phyloP scores from a whole-genome alignment of 805 yeast genomes.

The Monosporozyma unispora region DNA sequence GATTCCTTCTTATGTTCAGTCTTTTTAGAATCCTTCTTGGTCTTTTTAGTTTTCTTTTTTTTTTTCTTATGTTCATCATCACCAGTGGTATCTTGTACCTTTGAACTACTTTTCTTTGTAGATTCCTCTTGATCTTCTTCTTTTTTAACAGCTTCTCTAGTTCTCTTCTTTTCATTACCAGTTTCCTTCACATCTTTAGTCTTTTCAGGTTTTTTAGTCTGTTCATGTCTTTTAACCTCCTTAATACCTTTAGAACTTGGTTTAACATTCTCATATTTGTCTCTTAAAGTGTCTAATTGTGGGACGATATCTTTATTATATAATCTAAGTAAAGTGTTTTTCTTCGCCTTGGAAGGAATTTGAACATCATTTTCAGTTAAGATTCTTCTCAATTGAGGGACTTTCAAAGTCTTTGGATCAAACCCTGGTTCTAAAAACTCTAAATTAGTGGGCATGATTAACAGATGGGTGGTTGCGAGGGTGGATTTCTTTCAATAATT shows the following conservation, averaged over 20 bases:
- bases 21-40: constrained; percentile 7
- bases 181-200: constrained; percentile 2
- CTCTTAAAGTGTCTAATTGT: constrained; percentile 35
- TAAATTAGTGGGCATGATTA: neutral
- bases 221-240: neutral
- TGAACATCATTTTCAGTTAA: constrained; percentile 49
- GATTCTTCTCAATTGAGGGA: constrained; percentile 60
- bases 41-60: neutral
- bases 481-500: too few relatives aligned
- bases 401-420: constrained; percentile 55
- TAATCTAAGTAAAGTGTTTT: constrained; percentile 48
- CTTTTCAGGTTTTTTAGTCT: constrained; percentile 5
- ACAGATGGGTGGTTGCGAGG: neutral
- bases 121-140: constrained; percentile 2
- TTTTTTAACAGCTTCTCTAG: constrained; percentile 1
- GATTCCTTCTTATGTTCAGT: constrained; percentile 8
- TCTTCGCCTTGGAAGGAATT: constrained; percentile 56
- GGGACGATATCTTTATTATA: constrained; percentile 47
- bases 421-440: constrained; percentile 36
- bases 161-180: constrained; percentile 8
- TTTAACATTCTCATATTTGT: constrained; percentile 15
- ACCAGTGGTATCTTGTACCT: neutral
- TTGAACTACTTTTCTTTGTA: constrained; percentile 6
- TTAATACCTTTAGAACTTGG: constrained; percentile 16
- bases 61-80: constrained; percentile 3